Percentiles rank a stretch among this genome's conserved stretches.
Evolutionary conservation across 2,329 filamentous ascomycete species (phyloP).

Genomic region (Botryosphaeria agaves): DNA sequence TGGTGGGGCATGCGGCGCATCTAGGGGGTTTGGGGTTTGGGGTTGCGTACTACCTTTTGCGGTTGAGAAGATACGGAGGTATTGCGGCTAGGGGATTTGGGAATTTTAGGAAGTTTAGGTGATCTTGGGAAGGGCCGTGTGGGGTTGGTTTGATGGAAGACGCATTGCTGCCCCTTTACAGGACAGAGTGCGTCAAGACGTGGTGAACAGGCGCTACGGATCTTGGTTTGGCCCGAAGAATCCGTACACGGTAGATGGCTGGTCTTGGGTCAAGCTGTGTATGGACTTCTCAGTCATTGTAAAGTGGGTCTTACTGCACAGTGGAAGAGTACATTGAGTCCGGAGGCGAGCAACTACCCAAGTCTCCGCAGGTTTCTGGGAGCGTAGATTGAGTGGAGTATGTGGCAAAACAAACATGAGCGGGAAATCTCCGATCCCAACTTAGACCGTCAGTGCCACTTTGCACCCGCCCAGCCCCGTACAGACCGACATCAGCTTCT

Average conservation of each 20-base stretch:
- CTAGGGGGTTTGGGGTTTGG: conserved; percentile 26
- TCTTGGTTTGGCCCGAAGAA: neutral
- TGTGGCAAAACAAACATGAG: no score
- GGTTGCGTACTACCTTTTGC: conserved; percentile 10
- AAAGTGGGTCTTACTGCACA: no score
- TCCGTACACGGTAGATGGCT: neutral
- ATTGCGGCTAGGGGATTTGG: no score
- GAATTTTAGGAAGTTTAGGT: no score
- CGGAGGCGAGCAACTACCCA: no score
- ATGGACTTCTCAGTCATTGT: no score
- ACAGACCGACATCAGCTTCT: conserved; percentile 2
- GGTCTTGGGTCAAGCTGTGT: neutral
- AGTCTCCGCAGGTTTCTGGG: no score
- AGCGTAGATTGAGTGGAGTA: no score
- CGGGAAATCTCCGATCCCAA: no score
- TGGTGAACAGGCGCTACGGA: neutral
- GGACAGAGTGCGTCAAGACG: neutral
- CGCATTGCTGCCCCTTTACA: neutral
- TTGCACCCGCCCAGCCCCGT: no score
- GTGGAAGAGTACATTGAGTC: no score
- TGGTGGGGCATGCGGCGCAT: conserved; percentile 25
- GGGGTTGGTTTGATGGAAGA: neutral
- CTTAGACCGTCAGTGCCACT: no score
- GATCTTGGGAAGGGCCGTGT: neutral
- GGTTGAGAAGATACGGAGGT: conserved; percentile 10